phyloP scores from a whole-genome alignment of 208 protist species.

The Acanthamoeba lenticulata region DNA sequence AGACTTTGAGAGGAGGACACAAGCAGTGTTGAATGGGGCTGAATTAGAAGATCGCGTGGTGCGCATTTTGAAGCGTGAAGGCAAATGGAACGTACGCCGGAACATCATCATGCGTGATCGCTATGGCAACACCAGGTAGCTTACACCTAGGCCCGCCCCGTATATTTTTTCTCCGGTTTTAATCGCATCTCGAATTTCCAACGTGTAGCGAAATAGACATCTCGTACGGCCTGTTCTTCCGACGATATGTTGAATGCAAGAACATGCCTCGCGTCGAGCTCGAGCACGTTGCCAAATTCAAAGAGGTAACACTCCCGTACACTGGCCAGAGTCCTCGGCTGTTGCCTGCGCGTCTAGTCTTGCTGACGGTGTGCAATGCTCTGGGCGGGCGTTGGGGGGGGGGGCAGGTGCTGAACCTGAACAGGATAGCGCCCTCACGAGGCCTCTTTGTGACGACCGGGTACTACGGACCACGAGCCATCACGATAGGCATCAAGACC shows the following conservation, averaged over 20 bases:
- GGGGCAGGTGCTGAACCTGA: slow-evolving; percentile 69
- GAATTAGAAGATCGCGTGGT: slow-evolving; percentile 1
- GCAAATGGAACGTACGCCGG: slow-evolving; percentile 69
- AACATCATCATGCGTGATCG: slow-evolving; percentile 71
- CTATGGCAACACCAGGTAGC: slow-evolving; percentile 58
- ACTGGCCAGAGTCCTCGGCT: background rate
- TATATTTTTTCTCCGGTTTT: background rate
- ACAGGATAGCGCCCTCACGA: slow-evolving; percentile 47
- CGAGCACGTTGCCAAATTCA: slow-evolving; percentile 79
- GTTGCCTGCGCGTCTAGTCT: background rate
- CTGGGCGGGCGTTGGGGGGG: too few species aligned
- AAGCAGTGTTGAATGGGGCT: background rate
- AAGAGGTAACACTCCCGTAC: slow-evolving; percentile 42
- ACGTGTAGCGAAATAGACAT: slow-evolving; percentile 74
- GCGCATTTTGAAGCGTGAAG: background rate
- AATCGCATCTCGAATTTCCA: background rate
- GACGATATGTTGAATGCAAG: slow-evolving; percentile 79
- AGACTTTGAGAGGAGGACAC: too few species aligned
- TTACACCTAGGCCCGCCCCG: background rate
- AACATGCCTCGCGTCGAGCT: slow-evolving; percentile 67
- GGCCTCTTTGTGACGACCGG: slow-evolving; percentile 74
- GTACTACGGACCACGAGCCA: slow-evolving; percentile 64
- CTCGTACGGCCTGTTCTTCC: slow-evolving; percentile 72
- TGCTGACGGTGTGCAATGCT: too few species aligned
- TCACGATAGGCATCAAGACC: slow-evolving; percentile 71